Evolutionary conservation across 805 yeast genomes (phyloP).

Genomic region (Jamesozyma jinghongensis): DNA sequence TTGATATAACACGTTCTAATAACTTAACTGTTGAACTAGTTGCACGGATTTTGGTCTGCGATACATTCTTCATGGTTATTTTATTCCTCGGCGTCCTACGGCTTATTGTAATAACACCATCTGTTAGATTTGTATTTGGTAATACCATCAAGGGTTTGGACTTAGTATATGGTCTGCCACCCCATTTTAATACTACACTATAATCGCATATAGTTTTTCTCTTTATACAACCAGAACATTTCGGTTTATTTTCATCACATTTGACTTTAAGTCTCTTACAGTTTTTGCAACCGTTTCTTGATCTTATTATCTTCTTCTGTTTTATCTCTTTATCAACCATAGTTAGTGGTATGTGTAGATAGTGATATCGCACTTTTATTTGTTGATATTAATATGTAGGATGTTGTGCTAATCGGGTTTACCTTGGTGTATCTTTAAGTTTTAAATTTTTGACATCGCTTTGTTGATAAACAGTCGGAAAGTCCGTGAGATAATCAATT

Average conservation of each 20-base stretch:
- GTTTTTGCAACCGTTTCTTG: constrained; percentile 51
- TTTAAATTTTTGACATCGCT: no score
- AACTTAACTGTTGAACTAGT: not conserved
- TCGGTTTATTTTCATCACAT: constrained; percentile 62
- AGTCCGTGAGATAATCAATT: no score
- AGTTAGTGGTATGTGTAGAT: no score
- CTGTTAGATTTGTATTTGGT: constrained; percentile 1
- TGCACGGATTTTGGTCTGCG: not conserved
- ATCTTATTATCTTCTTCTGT: constrained; percentile 25
- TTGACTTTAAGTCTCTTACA: constrained; percentile 57
- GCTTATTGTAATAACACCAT: no score
- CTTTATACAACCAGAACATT: constrained; percentile 48
- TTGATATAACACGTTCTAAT: no score
- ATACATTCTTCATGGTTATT: not conserved
- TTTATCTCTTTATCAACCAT: no score
- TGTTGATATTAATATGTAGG: no score
- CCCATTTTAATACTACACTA: constrained; percentile 58
- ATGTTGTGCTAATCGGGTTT: no score
- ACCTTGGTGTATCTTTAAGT: no score
- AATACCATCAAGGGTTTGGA: constrained; percentile 16
- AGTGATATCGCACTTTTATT: no score
- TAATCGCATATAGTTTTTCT: constrained; percentile 48
- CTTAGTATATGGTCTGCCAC: constrained; percentile 52
- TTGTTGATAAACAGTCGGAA: no score
- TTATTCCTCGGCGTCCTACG: no score